Evolutionary conservation across 179 eudicot genomes (phyloP).

Genomic region (Corrigiola litoralis): DNA sequence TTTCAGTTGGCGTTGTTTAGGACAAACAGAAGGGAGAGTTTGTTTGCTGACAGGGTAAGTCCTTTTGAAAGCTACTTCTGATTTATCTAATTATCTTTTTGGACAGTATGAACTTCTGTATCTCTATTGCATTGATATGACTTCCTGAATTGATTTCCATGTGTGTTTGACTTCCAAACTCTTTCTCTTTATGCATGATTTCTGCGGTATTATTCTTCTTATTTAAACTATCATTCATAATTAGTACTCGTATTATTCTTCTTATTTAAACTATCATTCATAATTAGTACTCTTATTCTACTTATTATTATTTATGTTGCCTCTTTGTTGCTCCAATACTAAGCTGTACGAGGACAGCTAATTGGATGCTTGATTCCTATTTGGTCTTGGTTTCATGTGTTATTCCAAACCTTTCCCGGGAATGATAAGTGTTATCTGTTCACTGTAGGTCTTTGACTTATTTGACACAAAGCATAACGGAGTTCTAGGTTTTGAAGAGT

Average conservation of each 20-base stretch:
- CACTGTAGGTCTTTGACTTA: constrained; percentile 82
- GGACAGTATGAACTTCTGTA: neutral
- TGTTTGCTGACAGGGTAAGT: constrained; percentile 95
- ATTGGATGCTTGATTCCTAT: neutral
- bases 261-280: too few relatives aligned
- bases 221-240: too few relatives aligned
- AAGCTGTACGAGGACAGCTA: neutral
- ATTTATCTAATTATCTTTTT: too few relatives aligned
- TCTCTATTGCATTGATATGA: neutral
- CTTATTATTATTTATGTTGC: neutral
- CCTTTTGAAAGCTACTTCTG: neutral
- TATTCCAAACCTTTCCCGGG: neutral
- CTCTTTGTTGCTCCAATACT: neutral
- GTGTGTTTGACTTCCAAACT: neutral
- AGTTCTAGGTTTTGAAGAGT: constrained; percentile 88
- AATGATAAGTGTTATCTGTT: neutral
- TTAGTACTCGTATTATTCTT: neutral
- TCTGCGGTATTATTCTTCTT: neutral
- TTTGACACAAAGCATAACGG: constrained; percentile 98
- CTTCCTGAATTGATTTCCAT: neutral
- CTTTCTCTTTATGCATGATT: neutral
- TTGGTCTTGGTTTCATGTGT: neutral
- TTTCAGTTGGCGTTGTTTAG: constrained; percentile 91
- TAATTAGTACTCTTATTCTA: too few relatives aligned
- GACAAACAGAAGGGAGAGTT: constrained; percentile 96